phyloP scores from a whole-genome alignment of 441 rosid genomes.

The Isatis lusitanica region DNA sequence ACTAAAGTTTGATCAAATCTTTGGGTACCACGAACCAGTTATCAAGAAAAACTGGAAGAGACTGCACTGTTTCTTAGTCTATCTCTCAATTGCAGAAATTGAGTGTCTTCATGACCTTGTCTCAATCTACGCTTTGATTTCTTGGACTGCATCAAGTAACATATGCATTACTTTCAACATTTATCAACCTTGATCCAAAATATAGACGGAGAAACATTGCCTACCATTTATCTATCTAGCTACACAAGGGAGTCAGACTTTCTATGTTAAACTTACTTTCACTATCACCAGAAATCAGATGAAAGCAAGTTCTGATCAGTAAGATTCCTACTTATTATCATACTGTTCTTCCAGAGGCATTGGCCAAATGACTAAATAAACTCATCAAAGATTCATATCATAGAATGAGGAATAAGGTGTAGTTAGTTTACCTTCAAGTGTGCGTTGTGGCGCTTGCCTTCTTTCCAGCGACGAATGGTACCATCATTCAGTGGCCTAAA shows the following conservation, averaged over 20 bases:
- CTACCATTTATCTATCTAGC: neutral
- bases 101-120: slow-evolving; percentile 86
- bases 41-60: slow-evolving; percentile 7
- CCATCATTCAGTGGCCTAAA: slow-evolving; percentile 79
- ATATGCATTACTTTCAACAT: neutral
- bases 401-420: neutral
- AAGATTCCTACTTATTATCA: neutral
- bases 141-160: slow-evolving; percentile 61
- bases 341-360: neutral
- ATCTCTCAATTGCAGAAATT: slow-evolving; percentile 53
- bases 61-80: neutral
- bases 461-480: slow-evolving; percentile 87
- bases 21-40: slow-evolving; percentile 20
- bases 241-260: neutral
- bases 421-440: slow-evolving; percentile 64
- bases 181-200: neutral
- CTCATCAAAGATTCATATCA: neutral
- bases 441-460: slow-evolving; percentile 94
- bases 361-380: neutral
- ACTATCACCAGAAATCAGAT: neutral
- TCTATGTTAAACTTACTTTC: neutral
- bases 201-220: neutral
- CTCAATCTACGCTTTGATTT: slow-evolving; percentile 79
- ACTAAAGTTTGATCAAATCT: neutral
- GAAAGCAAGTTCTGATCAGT: neutral